A percentile compares a stretch with the other conserved stretches of the same genome.
These are phyloP conservation scores for Fraxinus floribunda DNA, from an alignment of 305 asterid genomes.

Conservation along the genomic window DNA sequence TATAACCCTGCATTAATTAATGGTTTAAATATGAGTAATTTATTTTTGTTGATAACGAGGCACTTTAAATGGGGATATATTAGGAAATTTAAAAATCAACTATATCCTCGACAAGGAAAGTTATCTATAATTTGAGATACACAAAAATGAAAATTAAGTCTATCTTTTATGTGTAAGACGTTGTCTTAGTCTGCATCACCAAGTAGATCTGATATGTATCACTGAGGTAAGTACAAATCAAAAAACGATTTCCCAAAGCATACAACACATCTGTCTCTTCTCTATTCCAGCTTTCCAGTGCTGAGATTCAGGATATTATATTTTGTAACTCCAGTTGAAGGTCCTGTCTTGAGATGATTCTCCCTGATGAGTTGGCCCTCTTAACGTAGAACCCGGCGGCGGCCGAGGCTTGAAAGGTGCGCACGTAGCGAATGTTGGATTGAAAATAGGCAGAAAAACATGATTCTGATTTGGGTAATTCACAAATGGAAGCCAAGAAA, in stretches of 20 bases:
- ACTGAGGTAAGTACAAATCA: not conserved
- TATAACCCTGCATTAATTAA: no score
- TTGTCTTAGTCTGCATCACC: not conserved
- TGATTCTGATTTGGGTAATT: not conserved
- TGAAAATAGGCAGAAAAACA: not conserved
- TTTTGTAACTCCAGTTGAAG: not conserved
- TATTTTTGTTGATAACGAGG: not conserved
- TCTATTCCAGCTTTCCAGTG: constrained; percentile 8
- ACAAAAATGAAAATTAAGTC: not conserved
- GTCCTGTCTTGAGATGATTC: constrained; percentile 1
- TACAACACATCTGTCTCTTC: not conserved
- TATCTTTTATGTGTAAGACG: not conserved
- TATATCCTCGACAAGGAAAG: no score
- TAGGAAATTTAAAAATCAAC: no score
- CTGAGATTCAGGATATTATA: constrained; percentile 17
- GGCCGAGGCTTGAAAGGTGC: constrained; percentile 15
- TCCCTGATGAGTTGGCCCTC: not conserved
- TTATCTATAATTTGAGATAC: not conserved
- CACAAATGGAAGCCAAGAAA: constrained; percentile 23
- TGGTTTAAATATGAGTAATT: not conserved
- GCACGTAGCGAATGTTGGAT: not conserved
- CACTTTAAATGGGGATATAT: not conserved
- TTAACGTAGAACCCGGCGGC: not conserved
- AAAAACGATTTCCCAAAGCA: not conserved
- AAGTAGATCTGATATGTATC: not conserved